Evolutionary conservation across 257 asterid genomes (phyloP).

Genomic region (Solanum habrochaites): DNA sequence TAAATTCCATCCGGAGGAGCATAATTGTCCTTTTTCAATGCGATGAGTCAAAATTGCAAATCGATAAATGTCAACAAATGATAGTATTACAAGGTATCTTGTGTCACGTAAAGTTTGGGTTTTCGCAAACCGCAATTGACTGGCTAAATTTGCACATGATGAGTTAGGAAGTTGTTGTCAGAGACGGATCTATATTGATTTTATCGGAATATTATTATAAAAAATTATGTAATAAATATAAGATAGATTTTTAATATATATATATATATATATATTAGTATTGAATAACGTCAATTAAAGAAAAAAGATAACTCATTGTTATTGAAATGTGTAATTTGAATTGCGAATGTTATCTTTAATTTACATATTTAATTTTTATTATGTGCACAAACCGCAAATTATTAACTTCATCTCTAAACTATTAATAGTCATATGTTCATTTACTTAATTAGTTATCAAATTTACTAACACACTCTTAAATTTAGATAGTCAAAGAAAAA

Average conservation of each 20-base stretch:
- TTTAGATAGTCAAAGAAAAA: neutral
- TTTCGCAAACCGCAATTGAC: neutral
- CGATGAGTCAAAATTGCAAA: neutral
- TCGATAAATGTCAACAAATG: neutral
- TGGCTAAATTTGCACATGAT: neutral
- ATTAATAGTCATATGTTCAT: neutral
- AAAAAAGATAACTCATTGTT: no score
- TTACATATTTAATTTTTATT: no score
- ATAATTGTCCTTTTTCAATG: neutral
- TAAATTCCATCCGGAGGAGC: neutral
- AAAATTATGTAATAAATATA: no score
- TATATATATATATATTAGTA: no score
- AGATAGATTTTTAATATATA: no score
- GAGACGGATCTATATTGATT: no score
- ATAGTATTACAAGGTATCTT: neutral
- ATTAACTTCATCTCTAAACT: no score
- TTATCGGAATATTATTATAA: rapidly evolving
- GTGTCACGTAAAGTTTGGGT: neutral
- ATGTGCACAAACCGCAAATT: rapidly evolving
- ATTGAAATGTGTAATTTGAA: neutral
- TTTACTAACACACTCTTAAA: no score
- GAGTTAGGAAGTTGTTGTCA: neutral
- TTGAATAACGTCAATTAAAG: no score
- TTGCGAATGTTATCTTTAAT: neutral
- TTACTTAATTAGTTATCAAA: no score